Conservation (phyloP, 208 protist genomes). For the Perkinsela sp. region DNA sequence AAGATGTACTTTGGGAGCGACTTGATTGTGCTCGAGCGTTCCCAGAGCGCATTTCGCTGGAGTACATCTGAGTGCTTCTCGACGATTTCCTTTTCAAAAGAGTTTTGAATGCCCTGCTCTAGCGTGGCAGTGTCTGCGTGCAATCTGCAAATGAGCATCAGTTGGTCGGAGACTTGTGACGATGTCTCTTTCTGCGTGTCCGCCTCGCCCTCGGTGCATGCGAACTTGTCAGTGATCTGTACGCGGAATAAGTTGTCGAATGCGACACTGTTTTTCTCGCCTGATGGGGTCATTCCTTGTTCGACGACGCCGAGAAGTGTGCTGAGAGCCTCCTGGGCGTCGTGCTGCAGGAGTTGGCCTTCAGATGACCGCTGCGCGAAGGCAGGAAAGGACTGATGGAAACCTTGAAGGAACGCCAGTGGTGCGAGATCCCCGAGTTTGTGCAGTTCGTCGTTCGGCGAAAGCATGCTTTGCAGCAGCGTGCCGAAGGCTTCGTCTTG, state of each 20-base stretch:
- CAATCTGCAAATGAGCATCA: constrained; percentile 54
- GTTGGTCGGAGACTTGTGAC: constrained; percentile 13
- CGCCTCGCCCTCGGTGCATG: constrained; percentile 14
- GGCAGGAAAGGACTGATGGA: constrained; percentile 14
- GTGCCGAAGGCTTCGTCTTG: constrained; percentile 11
- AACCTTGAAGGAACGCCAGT: constrained; percentile 15
- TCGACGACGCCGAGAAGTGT: constrained; percentile 15
- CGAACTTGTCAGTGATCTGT: constrained; percentile 13
- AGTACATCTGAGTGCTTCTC: constrained; percentile 16
- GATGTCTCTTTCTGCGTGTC: constrained; percentile 4
- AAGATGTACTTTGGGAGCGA: constrained; percentile 42
- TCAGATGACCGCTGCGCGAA: constrained; percentile 29
- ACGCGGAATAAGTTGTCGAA: constrained; percentile 19
- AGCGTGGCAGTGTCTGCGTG: constrained; percentile 31
- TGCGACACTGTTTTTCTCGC: neutral
- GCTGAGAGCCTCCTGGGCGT: constrained; percentile 37
- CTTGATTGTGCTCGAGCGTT: constrained; percentile 14
- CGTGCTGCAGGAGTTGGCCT: constrained; percentile 41
- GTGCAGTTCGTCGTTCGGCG: too few relatives aligned
- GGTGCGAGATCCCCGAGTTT: constrained; percentile 12
- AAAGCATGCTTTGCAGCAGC: constrained; percentile 17
- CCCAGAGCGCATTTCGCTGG: constrained; percentile 13
- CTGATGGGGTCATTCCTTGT: constrained; percentile 8
- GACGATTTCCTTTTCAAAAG: constrained; percentile 19
- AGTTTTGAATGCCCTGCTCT: constrained; percentile 26